Base-by-base conservation (phyloP, 2,329 filamentous ascomycete genomes). In the Lanzia echinophila region DNA sequence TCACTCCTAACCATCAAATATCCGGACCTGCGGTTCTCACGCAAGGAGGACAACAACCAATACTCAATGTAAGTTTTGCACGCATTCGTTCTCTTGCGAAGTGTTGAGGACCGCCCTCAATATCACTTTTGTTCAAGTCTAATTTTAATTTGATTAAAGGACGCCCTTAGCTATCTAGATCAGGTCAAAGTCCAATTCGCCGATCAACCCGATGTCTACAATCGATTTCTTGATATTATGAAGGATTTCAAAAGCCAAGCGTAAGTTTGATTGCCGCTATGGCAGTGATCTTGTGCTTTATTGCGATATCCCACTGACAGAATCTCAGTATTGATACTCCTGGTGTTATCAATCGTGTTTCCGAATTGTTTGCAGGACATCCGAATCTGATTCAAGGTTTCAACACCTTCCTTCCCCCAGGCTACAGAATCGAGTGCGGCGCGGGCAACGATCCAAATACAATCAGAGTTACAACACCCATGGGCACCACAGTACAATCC, bases 231-330 rank as follows among this genome's bases (percentile, higher is more conserved):
- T 44, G 94, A 99, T 64, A 99, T 99, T 47, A 99, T 99, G 94
- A 99, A 99, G 68, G 94, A 99, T 64, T 99, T 99, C 70, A 99
- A 99, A 73, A 96, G 90, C 65, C 92, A 96, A 73, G 90, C 91
- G 82, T 91, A 76, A 73, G 87, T 79, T 53, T 19, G 20, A 34
- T 32, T 20, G n/a, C 34, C 60, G 24, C 39, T 13, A 28, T 20
- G 10, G 8, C 5, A 19, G n/a, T n/a, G n/a, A n/a, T 6, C 31
- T 39, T 17, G 20, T 51, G 48, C 55, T 24, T 38, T 38, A 24
- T 33, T 20, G 19, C 19, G 17, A 12, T 6, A 47, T 24, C 38
- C 31, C 5, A 15, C 41, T 44, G 15, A 44, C 15, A 6, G 43
- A n/a, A 28, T 47, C 24, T 24, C 55, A 86, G 87, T 3, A 99